A percentile compares a stretch with the other conserved stretches of the same genome.
Evolutionary conservation across 2,329 filamentous ascomycete species (phyloP).

Genomic region (Colletotrichum gloeosporioides): DNA sequence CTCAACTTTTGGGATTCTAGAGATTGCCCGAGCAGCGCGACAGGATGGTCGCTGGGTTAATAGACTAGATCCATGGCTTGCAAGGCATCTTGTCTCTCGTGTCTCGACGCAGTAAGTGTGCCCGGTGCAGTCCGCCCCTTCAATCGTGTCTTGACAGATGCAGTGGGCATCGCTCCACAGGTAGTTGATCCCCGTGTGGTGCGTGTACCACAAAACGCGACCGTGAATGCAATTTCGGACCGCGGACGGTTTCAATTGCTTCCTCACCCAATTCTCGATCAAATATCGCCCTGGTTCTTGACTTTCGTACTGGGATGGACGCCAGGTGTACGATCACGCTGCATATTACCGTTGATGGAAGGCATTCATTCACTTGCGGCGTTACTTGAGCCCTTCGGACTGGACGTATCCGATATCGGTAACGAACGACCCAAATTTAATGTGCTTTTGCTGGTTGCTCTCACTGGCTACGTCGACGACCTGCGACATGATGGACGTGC

Average conservation of each 20-base stretch:
- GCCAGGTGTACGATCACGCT: slow-evolving; percentile 29
- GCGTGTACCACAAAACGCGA: slow-evolving; percentile 29
- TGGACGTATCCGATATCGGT: slow-evolving; percentile 7
- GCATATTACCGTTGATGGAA: slow-evolving; percentile 20
- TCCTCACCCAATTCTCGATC: slow-evolving; percentile 16
- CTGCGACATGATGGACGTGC: slow-evolving; percentile 19
- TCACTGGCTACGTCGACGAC: slow-evolving; percentile 21
- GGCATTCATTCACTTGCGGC: slow-evolving; percentile 7
- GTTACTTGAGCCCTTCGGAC: neutral
- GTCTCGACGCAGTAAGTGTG: slow-evolving; percentile 29
- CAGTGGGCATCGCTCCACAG: slow-evolving; percentile 35
- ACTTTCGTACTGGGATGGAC: slow-evolving; percentile 22
- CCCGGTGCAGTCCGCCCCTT: neutral
- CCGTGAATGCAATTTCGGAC: slow-evolving; percentile 30
- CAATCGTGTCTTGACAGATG: slow-evolving; percentile 29
- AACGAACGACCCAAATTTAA: slow-evolving; percentile 12
- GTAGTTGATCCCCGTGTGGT: slow-evolving; percentile 15
- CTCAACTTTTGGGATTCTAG: slow-evolving; percentile 25
- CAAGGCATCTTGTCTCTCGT: slow-evolving; percentile 23
- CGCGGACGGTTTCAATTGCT: slow-evolving; percentile 4
- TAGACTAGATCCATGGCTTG: slow-evolving; percentile 39
- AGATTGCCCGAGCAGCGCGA: slow-evolving; percentile 28
- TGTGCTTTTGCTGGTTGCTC: slow-evolving; percentile 16
- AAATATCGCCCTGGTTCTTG: slow-evolving; percentile 14
- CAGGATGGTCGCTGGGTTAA: slow-evolving; percentile 30